Conservation (phyloP, 768 basidiomycete species). For the Boletus eberwhitei region DNA sequence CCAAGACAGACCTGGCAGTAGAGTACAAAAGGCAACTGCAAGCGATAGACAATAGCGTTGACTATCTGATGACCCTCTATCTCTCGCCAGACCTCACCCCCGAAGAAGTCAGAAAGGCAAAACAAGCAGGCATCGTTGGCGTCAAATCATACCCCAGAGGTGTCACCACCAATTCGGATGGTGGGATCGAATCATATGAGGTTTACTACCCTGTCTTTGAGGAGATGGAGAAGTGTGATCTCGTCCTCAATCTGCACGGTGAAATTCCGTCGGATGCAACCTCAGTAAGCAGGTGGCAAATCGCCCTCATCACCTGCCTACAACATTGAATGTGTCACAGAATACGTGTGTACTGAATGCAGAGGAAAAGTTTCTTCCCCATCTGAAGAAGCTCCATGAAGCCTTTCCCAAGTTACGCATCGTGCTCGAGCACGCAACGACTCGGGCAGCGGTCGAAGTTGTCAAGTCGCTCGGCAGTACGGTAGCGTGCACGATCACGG, state of each 20-base stretch:
- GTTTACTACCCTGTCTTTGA: constrained; percentile 90
- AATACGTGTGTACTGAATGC: constrained; percentile 94
- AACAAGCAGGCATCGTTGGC: constrained; percentile 75
- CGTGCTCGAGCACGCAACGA: constrained; percentile 96
- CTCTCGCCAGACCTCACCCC: constrained; percentile 89
- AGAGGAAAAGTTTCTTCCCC: constrained; percentile 84
- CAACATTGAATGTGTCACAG: constrained; percentile 34
- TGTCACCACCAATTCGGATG: constrained; percentile 95
- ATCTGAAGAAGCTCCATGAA: constrained; percentile 75
- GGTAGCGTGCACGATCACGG: constrained; percentile 95
- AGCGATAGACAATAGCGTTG: constrained; percentile 67
- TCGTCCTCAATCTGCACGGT: constrained; percentile 96
- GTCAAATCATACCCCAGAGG: constrained; percentile 98
- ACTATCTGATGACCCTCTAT: constrained; percentile 96
- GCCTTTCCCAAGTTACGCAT: constrained; percentile 89
- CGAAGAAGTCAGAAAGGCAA: constrained; percentile 86
- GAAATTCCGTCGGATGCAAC: constrained; percentile 88
- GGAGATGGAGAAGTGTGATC: constrained; percentile 88
- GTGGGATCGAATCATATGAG: constrained; percentile 95
- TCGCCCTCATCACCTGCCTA: background rate
- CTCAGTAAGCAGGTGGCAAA: constrained; percentile 38
- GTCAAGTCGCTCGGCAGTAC: constrained; percentile 76
- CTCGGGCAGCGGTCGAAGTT: constrained; percentile 82
- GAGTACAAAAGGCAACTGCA: constrained; percentile 76
- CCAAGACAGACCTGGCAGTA: constrained; percentile 74